These are phyloP conservation scores for Aristolochia fimbriata DNA, from an alignment of 164 flowering plant species.

Conservation along the genomic window DNA sequence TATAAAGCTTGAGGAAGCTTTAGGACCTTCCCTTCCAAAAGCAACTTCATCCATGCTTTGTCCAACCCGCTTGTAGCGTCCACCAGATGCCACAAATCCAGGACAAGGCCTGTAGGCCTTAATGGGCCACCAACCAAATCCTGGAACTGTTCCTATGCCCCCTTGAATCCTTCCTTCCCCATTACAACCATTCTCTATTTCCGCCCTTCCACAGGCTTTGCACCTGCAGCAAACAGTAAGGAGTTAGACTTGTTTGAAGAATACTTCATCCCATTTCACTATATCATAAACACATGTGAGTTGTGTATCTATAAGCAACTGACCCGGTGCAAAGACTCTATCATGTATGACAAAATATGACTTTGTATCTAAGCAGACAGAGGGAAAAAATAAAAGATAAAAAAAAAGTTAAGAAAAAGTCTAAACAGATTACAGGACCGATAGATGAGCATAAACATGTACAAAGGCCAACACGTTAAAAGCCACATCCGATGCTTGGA, in stretches of 20 bases:
- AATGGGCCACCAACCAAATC: conserved; percentile 99
- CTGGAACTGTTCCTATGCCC: conserved; percentile 88
- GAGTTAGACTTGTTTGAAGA: background rate
- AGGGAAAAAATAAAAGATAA: background rate
- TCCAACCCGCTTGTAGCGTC: conserved; percentile 70
- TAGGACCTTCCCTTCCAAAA: conserved; percentile 36
- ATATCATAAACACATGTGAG: background rate
- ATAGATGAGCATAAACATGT: background rate
- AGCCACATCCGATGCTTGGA: too few species aligned
- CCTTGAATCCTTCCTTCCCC: conserved; percentile 98
- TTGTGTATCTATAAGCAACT: background rate
- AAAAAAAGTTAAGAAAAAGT: background rate
- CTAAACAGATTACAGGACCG: background rate
- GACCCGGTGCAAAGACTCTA: background rate
- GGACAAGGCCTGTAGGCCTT: conserved; percentile 97
- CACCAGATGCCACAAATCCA: conserved; percentile 79
- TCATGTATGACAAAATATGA: background rate
- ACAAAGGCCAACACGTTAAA: background rate
- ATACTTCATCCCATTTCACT: background rate
- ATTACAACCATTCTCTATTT: conserved; percentile 81
- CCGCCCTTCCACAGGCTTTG: conserved; percentile 66
- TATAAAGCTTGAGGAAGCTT: conserved; percentile 10
- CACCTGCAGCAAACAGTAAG: conserved; percentile 40
- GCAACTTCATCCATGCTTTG: conserved; percentile 98
- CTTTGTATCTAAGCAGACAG: background rate